phyloP scores from a whole-genome alignment of 2,329 filamentous ascomycete genomes.

The Ampelomyces quisqualis region DNA sequence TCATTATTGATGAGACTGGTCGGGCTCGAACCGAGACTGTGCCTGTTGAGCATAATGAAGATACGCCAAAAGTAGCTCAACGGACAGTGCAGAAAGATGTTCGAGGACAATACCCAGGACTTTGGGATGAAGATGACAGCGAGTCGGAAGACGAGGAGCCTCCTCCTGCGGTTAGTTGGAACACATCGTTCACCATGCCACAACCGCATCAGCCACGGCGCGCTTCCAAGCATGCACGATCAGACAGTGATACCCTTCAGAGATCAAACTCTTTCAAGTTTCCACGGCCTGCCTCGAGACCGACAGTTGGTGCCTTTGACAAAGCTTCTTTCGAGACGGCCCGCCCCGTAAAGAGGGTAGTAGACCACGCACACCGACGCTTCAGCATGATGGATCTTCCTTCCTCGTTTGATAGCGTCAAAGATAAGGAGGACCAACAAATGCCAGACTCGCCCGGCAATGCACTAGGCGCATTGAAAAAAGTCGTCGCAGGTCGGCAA shows the following conservation, averaged over 20 bases:
- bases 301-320: slow-evolving; percentile 33
- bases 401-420: slow-evolving; percentile 21
- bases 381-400: slow-evolving; percentile 40
- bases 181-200: slow-evolving; percentile 39
- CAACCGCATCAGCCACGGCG: slow-evolving; percentile 34
- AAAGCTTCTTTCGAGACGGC: slow-evolving; percentile 36
- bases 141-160: slow-evolving; percentile 42
- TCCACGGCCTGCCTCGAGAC: slow-evolving; percentile 34
- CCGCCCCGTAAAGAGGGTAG: slow-evolving; percentile 24
- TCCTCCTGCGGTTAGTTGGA: slow-evolving; percentile 35
- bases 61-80: slow-evolving; percentile 28
- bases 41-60: slow-evolving; percentile 38
- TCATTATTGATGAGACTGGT: slow-evolving; percentile 52
- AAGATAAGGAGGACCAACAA: slow-evolving; percentile 22
- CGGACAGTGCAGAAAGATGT: slow-evolving; percentile 29
- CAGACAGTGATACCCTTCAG: slow-evolving; percentile 32
- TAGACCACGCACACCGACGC: slow-evolving; percentile 29
- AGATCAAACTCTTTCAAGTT: slow-evolving; percentile 38
- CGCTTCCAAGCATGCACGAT: slow-evolving; percentile 39
- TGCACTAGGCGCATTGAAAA: slow-evolving; percentile 45
- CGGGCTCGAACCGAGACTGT: slow-evolving; percentile 51
- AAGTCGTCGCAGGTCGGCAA: slow-evolving; percentile 43
- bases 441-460: slow-evolving; percentile 41
- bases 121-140: slow-evolving; percentile 47
- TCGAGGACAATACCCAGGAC: slow-evolving; percentile 46